Percentiles rank a stretch among this genome's conserved stretches.
Evolutionary conservation across 768 basidiomycete genomes (phyloP).

Genomic region (Russula lepida): DNA sequence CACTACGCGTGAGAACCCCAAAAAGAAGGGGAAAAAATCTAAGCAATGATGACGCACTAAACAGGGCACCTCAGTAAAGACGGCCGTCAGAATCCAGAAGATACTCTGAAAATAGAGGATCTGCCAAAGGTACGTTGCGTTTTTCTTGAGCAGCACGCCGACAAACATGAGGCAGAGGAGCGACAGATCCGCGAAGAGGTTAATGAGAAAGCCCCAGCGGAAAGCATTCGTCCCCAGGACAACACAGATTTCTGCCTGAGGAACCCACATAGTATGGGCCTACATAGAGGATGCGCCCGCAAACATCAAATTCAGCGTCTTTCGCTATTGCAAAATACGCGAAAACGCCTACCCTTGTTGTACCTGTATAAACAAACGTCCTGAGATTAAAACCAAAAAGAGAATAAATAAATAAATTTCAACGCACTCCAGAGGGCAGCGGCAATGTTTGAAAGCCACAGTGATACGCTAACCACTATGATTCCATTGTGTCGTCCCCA

Average conservation of each 20-base stretch:
- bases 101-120: slow-evolving; percentile 10
- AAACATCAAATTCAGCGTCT: not conserved
- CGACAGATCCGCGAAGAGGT: slow-evolving; percentile 8
- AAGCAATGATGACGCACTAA: not conserved
- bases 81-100: slow-evolving; percentile 8
- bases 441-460: slow-evolving; percentile 5
- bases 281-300: not conserved
- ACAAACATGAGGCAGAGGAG: slow-evolving; percentile 14
- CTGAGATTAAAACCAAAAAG: not conserved
- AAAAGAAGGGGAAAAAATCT: not conserved
- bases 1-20: not conserved
- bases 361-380: not conserved
- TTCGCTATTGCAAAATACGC: not conserved
- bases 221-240: slow-evolving; percentile 1
- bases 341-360: not conserved
- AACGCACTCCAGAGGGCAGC: not conserved
- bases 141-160: slow-evolving; percentile 14
- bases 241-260: not conserved
- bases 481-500: slow-evolving; percentile 8
- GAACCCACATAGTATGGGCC: not conserved
- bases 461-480: not conserved
- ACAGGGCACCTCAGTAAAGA: slow-evolving; percentile 2
- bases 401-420: not conserved
- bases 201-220: slow-evolving; percentile 8
- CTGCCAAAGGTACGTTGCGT: slow-evolving; percentile 8